Evolutionary conservation across 2,329 filamentous ascomycete species (phyloP).

Genomic region (Fusarium praegraminearum): DNA sequence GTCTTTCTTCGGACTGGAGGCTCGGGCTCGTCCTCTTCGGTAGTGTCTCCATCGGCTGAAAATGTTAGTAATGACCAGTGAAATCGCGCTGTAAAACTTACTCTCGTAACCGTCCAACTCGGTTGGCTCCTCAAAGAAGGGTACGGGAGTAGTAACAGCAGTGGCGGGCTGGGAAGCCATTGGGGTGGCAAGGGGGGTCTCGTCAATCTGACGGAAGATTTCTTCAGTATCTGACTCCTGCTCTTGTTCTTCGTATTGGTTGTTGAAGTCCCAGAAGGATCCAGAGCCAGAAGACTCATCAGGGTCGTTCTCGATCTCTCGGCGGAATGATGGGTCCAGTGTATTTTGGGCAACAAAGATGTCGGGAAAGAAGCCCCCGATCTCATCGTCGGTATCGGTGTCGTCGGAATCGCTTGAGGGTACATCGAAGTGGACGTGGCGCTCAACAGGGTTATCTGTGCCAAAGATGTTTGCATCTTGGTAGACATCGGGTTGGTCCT

Average conservation of each 20-base stretch:
- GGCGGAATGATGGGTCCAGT: slow-evolving; percentile 77
- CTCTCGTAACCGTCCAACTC: slow-evolving; percentile 70
- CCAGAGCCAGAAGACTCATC: slow-evolving; percentile 68
- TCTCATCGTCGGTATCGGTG: slow-evolving; percentile 71
- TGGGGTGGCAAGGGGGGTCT: slow-evolving; percentile 59
- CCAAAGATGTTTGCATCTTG: slow-evolving; percentile 57
- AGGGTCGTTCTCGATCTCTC: slow-evolving; percentile 78
- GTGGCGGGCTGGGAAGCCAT: slow-evolving; percentile 49
- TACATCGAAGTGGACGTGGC: slow-evolving; percentile 81
- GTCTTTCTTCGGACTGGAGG: slow-evolving; percentile 63
- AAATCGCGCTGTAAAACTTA: slow-evolving; percentile 57
- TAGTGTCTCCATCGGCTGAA: slow-evolving; percentile 71
- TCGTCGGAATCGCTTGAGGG: slow-evolving; percentile 75
- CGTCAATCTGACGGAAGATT: slow-evolving; percentile 54
- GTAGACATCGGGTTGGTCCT: slow-evolving; percentile 59
- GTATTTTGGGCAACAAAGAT: slow-evolving; percentile 82
- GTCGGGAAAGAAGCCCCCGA: slow-evolving; percentile 77
- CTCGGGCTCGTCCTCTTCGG: slow-evolving; percentile 69
- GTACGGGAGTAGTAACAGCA: slow-evolving; percentile 43
- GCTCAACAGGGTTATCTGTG: slow-evolving; percentile 59
- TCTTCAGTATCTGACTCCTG: slow-evolving; percentile 59
- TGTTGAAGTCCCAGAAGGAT: slow-evolving; percentile 73
- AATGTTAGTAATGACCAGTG: slow-evolving; percentile 54
- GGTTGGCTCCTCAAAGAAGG: slow-evolving; percentile 51
- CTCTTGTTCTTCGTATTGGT: slow-evolving; percentile 57